Evolutionary conservation across 805 yeast species (phyloP), one percentile per base, ranked within the genome.

Genomic region (Nakazawaea pomicola): DNA sequence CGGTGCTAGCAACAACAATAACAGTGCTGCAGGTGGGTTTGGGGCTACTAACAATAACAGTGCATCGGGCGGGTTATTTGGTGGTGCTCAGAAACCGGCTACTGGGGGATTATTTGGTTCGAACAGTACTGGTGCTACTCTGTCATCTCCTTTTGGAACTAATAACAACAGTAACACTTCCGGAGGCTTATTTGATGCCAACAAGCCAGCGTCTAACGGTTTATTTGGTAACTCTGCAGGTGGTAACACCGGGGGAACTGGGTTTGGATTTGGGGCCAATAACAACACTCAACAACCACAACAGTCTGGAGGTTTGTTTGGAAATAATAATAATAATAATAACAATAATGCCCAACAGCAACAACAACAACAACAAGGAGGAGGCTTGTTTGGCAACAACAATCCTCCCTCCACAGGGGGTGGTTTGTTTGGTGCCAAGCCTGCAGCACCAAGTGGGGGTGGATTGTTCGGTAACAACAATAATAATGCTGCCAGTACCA

Each of bases 221-320:
- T 32, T 52, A 44, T 46, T 51, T 44, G 55, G 58, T 18, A 54
- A 51, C 23, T 11, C n/a, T 24, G 10, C 28, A 24, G 47, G 52
- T 30, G 53, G 51, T 34, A 57, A 43, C 45, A 48, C 38, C 3
- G 30, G 16, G 14, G 16, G 16, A 7, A 28, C 16, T 28, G 30
- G 30, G 28, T 24, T 24, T 29, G 77, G 76, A 4, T 44, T 69
- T 21, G 70, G 71, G 51, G 75, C 76, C 10, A 51, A 50, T 40
- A 57, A 52, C 33, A 53, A 52, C 36, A 57, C 44, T 46, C 46
- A 25, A 11, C 28, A 20, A 16, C 47, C 30, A 15, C 41, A 23
- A 11, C 48, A 9, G 17, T 35, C 44, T 18, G 40, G 44, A 3
- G 44, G 44, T 8, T 32, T 52, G 45, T 45, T 51, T 46, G 55